A percentile compares a stretch with the other conserved stretches of the same genome.
Evolutionary conservation across 768 basidiomycete species (phyloP).

Genomic region (Hirschioporus abietinus): DNA sequence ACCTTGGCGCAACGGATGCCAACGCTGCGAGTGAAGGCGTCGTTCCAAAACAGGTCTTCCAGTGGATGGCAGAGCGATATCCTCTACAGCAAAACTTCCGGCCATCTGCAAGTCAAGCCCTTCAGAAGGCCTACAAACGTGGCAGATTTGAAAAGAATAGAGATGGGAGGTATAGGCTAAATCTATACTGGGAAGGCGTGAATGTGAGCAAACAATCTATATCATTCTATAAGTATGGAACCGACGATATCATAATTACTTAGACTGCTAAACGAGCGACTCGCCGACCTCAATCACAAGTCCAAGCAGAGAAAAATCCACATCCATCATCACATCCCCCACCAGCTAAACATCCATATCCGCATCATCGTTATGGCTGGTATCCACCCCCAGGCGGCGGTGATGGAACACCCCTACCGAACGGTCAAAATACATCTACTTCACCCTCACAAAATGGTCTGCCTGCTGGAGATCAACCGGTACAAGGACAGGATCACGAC

Average conservation of each 20-base stretch:
- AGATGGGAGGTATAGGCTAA: slow-evolving; percentile 72
- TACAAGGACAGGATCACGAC: not conserved
- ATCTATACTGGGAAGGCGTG: slow-evolving; percentile 75
- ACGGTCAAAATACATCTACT: not conserved
- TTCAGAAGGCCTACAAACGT: slow-evolving; percentile 81
- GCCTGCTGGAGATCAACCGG: not conserved
- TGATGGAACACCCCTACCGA: not conserved
- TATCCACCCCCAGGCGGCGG: not conserved
- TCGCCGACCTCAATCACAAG: slow-evolving; percentile 64
- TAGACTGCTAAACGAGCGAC: slow-evolving; percentile 76
- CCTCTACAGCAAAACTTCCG: slow-evolving; percentile 86
- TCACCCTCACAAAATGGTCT: not conserved
- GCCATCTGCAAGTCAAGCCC: slow-evolving; percentile 82
- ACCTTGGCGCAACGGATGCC: slow-evolving; percentile 55
- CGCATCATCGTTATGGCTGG: not conserved
- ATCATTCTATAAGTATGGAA: not conserved
- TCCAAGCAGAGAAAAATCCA: slow-evolving; percentile 14
- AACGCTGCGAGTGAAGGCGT: slow-evolving; percentile 35
- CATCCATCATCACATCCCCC: not conserved
- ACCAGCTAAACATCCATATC: not conserved
- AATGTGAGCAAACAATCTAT: slow-evolving; percentile 44
- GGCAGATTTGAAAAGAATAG: slow-evolving; percentile 73
- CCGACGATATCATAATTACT: slow-evolving; percentile 1
- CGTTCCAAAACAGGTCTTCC: slow-evolving; percentile 77
- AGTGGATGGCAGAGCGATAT: slow-evolving; percentile 79